These are phyloP conservation scores for Trichoderma harzianum DNA, from an alignment of 2,329 filamentous ascomycete species.

Conservation along the genomic window DNA sequence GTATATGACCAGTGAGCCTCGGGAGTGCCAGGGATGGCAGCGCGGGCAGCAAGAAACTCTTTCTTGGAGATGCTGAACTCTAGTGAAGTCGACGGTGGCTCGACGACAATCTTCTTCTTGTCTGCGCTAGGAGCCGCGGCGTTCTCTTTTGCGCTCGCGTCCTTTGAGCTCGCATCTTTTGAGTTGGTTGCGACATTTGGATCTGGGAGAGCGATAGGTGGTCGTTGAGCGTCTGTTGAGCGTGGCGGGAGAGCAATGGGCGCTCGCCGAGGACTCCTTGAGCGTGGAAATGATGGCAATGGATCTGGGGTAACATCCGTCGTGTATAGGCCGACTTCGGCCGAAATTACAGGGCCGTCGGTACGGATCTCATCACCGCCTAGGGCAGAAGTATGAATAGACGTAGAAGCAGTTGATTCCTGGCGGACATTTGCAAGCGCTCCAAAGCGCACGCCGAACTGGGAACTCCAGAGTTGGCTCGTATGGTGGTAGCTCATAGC, in stretches of 20 bases:
- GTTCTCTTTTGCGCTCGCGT: not conserved
- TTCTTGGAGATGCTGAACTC: conserved; percentile 31
- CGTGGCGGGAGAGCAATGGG: not conserved
- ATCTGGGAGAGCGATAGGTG: not conserved
- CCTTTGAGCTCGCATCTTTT: not conserved
- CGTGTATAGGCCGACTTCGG: not conserved
- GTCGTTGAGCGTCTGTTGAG: not conserved
- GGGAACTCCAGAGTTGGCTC: conserved; percentile 30
- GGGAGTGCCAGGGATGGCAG: conserved; percentile 41
- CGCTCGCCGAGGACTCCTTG: not conserved
- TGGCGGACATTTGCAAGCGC: conserved; percentile 26
- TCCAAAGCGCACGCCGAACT: conserved; percentile 31
- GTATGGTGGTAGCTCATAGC: conserved; percentile 16
- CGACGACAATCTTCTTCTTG: not conserved
- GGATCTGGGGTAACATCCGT: not conserved
- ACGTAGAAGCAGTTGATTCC: conserved; percentile 26
- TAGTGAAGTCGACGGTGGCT: conserved; percentile 28
- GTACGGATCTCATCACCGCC: not conserved
- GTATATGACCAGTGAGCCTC: conserved; percentile 65
- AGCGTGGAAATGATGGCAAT: not conserved
- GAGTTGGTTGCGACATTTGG: not conserved
- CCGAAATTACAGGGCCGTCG: not conserved
- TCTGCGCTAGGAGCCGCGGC: not conserved
- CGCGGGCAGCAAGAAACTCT: conserved; percentile 42
- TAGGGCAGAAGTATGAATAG: conserved; percentile 22